phyloP scores from a whole-genome alignment of 495 filamentous ascomycete genomes.

The Penicillium lividum region DNA sequence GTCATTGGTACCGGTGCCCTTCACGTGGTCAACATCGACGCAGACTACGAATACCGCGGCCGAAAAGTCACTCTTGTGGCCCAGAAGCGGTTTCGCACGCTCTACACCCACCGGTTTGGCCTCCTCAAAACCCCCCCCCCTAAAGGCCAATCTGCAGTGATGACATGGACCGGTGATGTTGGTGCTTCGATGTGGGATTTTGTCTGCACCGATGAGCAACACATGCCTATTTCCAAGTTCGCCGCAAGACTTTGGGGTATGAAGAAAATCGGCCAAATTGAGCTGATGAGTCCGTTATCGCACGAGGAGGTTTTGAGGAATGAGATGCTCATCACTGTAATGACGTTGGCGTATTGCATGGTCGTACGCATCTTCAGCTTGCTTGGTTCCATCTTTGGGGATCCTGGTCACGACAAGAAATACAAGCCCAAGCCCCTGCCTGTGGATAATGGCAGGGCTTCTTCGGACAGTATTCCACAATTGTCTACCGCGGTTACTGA shows the following conservation, averaged over 20 bases:
- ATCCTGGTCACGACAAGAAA: slow-evolving; percentile 17
- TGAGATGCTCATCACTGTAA: slow-evolving; percentile 36
- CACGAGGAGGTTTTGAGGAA: slow-evolving; percentile 23
- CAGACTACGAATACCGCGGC: slow-evolving; percentile 30
- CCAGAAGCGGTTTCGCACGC: slow-evolving; percentile 31
- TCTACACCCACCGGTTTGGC: slow-evolving; percentile 34
- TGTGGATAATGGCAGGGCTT: background rate
- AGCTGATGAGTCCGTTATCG: slow-evolving; percentile 30
- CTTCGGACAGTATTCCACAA: background rate
- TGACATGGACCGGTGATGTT: slow-evolving; percentile 34
- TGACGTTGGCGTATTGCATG: slow-evolving; percentile 35
- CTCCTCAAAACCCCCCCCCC: slow-evolving; percentile 20
- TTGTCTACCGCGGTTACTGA: background rate
- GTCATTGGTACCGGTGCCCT: slow-evolving; percentile 29
- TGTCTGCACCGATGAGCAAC: slow-evolving; percentile 33
- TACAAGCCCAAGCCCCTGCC: slow-evolving; percentile 1
- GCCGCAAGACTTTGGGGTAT: slow-evolving; percentile 28
- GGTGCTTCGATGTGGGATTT: slow-evolving; percentile 39
- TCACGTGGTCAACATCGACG: slow-evolving; percentile 30
- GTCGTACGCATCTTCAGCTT: slow-evolving; percentile 26
- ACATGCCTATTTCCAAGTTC: slow-evolving; percentile 32
- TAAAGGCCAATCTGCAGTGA: slow-evolving; percentile 21
- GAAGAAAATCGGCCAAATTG: slow-evolving; percentile 31
- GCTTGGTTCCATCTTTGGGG: slow-evolving; percentile 26
- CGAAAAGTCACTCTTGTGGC: slow-evolving; percentile 27